Conservation (phyloP, 192 early-diverging fungal species). For the Umbelopsis ramanniana region DNA sequence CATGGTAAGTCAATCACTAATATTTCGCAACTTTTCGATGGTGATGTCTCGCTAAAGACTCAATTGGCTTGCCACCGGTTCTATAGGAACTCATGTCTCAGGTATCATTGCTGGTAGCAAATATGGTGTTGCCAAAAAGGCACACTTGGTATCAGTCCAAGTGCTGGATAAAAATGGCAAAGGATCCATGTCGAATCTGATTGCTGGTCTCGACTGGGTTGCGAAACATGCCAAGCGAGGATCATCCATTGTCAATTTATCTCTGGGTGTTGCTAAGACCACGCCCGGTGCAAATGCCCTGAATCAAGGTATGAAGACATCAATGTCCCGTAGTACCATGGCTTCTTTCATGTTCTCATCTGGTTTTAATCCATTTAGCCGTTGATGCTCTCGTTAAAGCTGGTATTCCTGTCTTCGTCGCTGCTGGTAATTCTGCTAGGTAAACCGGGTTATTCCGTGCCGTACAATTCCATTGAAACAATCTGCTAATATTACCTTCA, state of each 20-base stretch:
- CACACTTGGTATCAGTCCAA: constrained; percentile 68
- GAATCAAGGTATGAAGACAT: constrained; percentile 39
- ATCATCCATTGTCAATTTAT: constrained; percentile 74
- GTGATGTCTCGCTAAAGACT: neutral
- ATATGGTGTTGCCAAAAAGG: constrained; percentile 80
- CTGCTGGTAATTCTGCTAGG: constrained; percentile 70
- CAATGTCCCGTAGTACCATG: neutral
- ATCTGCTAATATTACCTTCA: neutral
- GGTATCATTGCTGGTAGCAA: constrained; percentile 65
- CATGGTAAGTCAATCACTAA: constrained; percentile 43
- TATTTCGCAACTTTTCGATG: neutral
- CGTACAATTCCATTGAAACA: too few species aligned
- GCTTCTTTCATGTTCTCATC: neutral
- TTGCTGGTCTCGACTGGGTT: constrained; percentile 52
- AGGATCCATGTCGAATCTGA: constrained; percentile 52
- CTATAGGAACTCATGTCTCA: constrained; percentile 66
- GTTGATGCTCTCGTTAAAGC: constrained; percentile 57
- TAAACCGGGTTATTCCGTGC: constrained; percentile 20
- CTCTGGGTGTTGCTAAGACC: constrained; percentile 56
- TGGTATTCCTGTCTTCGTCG: constrained; percentile 75
- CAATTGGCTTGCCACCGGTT: neutral
- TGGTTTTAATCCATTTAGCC: constrained; percentile 23
- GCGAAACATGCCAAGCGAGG: constrained; percentile 30
- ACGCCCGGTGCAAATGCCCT: constrained; percentile 57
- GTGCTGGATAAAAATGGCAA: constrained; percentile 61